Percentiles rank a stretch among this genome's conserved stretches.
Evolutionary conservation across 2,329 filamentous ascomycete species (phyloP).

Genomic region (Hypoxylon sp.): DNA sequence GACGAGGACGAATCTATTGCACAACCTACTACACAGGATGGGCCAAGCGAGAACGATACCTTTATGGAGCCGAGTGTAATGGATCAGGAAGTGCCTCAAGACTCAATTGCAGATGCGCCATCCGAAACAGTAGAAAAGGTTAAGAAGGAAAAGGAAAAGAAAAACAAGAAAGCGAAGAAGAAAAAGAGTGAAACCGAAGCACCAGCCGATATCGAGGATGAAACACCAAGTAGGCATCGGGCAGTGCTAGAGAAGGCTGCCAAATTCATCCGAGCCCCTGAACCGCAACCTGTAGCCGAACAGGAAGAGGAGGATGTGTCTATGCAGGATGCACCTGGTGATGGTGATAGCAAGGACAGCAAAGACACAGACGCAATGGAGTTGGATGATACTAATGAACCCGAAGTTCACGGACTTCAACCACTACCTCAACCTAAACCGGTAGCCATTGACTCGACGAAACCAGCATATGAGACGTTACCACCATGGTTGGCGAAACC

Average conservation of each 20-base stretch:
- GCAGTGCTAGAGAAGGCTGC: constrained; percentile 63
- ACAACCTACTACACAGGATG: not conserved
- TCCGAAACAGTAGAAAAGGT: constrained; percentile 28
- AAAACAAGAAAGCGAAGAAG: constrained; percentile 38
- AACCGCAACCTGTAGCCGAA: constrained; percentile 46
- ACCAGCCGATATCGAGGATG: constrained; percentile 27
- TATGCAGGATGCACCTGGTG: constrained; percentile 44
- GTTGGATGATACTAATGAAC: constrained; percentile 34
- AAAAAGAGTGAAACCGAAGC: constrained; percentile 29
- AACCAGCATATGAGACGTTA: constrained; percentile 77
- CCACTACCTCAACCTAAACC: constrained; percentile 82
- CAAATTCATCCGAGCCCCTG: constrained; percentile 62
- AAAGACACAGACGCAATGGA: constrained; percentile 34
- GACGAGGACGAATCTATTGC: constrained; percentile 33
- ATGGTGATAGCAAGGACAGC: constrained; percentile 12
- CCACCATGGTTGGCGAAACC: constrained; percentile 84
- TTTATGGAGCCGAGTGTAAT: constrained; percentile 29
- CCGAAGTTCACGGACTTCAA: constrained; percentile 74
- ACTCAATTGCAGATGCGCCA: not conserved
- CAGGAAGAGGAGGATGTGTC: constrained; percentile 45
- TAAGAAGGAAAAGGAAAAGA: constrained; percentile 41
- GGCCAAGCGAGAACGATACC: constrained; percentile 1
- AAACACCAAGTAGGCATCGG: constrained; percentile 52
- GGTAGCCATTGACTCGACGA: constrained; percentile 62
- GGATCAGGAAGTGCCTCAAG: constrained; percentile 23